Conservation (phyloP, 1,139 yeast genomes). For the Saccharomyces hybrid region DNA sequence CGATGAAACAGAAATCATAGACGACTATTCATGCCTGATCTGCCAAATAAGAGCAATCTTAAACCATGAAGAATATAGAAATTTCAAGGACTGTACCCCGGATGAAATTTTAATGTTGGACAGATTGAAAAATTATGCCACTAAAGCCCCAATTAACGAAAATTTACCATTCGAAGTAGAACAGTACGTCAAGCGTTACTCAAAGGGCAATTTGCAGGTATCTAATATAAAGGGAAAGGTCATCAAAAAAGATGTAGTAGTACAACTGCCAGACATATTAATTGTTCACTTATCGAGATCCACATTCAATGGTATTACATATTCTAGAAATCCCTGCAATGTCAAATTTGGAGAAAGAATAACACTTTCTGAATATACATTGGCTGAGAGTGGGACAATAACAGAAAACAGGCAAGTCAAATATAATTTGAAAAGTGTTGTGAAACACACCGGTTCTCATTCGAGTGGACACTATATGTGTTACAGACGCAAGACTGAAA, state of each 20-base stretch:
- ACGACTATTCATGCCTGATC: slow-evolving; percentile 69
- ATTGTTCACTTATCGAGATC: slow-evolving; percentile 81
- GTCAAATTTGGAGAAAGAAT: slow-evolving; percentile 58
- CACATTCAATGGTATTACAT: slow-evolving; percentile 60
- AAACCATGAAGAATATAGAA: slow-evolving; percentile 20
- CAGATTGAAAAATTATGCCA: slow-evolving; percentile 32
- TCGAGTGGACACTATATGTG: slow-evolving; percentile 86
- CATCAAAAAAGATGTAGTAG: slow-evolving; percentile 52
- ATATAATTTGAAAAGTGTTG: slow-evolving; percentile 62
- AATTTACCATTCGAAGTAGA: slow-evolving; percentile 45
- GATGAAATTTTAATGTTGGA: slow-evolving; percentile 19
- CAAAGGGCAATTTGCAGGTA: slow-evolving; percentile 40
- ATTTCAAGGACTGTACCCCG: slow-evolving; percentile 6
- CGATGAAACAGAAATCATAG: slow-evolving; percentile 63
- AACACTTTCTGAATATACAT: slow-evolving; percentile 38
- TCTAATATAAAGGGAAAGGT: slow-evolving; percentile 54
- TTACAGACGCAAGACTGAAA: slow-evolving; percentile 60
- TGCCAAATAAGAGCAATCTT: slow-evolving; percentile 54
- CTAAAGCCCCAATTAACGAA: slow-evolving; percentile 50
- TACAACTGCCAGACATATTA: slow-evolving; percentile 61
- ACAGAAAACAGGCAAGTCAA: slow-evolving; percentile 25
- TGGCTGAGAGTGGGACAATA: slow-evolving; percentile 21
- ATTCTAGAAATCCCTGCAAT: slow-evolving; percentile 68
- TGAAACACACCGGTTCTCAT: slow-evolving; percentile 85
- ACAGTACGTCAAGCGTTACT: slow-evolving; percentile 41